These are phyloP conservation scores for Rhynchospora breviuscula DNA, from an alignment of 176 grass and related monocot genomes.

Conservation along the genomic window DNA sequence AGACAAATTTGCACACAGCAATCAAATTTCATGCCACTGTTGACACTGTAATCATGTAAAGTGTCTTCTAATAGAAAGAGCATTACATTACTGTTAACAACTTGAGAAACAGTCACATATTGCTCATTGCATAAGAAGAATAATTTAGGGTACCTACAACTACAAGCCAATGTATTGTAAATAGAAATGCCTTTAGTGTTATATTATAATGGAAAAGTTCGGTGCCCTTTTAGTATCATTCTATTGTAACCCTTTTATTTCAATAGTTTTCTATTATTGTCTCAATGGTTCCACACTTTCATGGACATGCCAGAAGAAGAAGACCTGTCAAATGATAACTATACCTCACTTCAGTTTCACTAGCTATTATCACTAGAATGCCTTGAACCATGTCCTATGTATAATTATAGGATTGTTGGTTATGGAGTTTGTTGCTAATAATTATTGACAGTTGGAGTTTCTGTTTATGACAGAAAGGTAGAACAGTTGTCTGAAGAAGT, in stretches of 20 bases:
- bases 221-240: neutral
- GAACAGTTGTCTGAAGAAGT: conserved; percentile 80
- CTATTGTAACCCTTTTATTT: neutral
- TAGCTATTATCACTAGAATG: neutral
- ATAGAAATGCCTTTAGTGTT: neutral
- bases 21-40: too few relatives aligned
- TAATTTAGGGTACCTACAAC: too few relatives aligned
- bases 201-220: neutral
- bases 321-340: neutral
- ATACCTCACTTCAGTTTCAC: neutral
- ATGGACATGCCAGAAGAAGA: neutral
- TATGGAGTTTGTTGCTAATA: neutral
- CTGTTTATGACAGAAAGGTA: conserved; percentile 64
- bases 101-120: too few relatives aligned
- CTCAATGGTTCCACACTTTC: neutral
- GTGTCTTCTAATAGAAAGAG: too few relatives aligned
- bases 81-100: too few relatives aligned
- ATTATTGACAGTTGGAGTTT: neutral
- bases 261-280: neutral
- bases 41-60: too few relatives aligned
- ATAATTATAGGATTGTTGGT: neutral
- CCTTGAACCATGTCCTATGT: neutral
- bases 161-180: too few relatives aligned
- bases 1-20: too few relatives aligned
- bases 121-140: too few relatives aligned